phyloP scores from a whole-genome alignment of 148 eudicot species.

The Rhododendron mucronatum region DNA sequence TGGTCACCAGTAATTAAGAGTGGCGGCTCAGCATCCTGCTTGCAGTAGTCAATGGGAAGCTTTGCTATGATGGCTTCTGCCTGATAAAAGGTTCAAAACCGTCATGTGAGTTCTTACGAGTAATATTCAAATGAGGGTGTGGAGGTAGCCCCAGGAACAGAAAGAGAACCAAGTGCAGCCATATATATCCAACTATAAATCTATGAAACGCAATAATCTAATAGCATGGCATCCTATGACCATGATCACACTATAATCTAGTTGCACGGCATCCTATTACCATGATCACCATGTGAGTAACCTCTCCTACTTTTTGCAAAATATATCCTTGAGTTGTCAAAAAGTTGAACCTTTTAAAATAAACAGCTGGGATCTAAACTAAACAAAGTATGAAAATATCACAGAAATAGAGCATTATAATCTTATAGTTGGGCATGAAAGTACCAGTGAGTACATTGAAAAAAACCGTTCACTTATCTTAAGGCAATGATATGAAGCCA shows the following conservation, averaged over 20 bases:
- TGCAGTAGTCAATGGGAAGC: slow-evolving; percentile 42
- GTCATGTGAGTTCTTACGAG: background rate
- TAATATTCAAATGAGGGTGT: background rate
- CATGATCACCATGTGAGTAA: background rate
- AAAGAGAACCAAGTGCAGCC: background rate
- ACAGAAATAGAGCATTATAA: background rate
- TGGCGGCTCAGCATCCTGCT: slow-evolving; percentile 51
- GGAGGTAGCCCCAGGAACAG: background rate
- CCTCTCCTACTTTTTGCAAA: background rate
- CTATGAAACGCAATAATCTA: background rate
- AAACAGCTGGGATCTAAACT: background rate
- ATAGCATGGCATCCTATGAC: background rate
- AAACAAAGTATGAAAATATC: background rate
- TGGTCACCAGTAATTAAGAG: slow-evolving; percentile 81
- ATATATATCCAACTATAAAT: background rate
- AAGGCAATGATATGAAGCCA: background rate
- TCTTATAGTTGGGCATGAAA: background rate
- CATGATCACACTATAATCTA: background rate
- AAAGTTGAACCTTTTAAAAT: background rate
- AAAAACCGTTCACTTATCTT: background rate
- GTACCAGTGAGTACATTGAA: background rate
- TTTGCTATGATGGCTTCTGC: slow-evolving; percentile 61
- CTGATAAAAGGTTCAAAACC: slow-evolving; percentile 43
- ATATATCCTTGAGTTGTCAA: background rate
- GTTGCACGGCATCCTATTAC: background rate